Conservation (phyloP, 140 eudicot species). For the Anethum foeniculum region DNA sequence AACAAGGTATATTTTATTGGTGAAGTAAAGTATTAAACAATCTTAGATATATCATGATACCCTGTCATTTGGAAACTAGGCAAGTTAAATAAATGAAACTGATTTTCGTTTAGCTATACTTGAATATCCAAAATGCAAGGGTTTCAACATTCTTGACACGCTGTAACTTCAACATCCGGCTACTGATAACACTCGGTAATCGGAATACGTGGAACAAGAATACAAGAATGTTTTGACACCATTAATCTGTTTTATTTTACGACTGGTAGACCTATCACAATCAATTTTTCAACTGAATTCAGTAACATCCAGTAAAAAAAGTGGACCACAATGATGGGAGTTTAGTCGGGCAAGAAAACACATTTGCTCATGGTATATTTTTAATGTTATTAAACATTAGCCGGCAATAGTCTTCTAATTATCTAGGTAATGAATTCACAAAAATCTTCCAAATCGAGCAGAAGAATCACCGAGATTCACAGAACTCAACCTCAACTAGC, state of each 20-base stretch:
- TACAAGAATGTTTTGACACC: not conserved
- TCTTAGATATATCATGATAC: not conserved
- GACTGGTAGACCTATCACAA: not conserved
- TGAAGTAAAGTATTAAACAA: no score
- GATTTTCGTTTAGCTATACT: not conserved
- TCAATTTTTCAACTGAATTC: not conserved
- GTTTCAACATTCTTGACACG: not conserved
- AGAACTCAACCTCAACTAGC: constrained; percentile 29
- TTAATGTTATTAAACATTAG: not conserved
- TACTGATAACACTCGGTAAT: not conserved
- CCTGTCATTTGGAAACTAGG: not conserved
- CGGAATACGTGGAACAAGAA: not conserved
- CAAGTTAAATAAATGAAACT: not conserved
- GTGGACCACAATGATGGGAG: not conserved
- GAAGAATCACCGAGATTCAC: not conserved
- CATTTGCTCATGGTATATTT: not conserved
- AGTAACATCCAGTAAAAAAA: not conserved
- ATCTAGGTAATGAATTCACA: not conserved
- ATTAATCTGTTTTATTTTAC: not conserved
- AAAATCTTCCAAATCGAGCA: not conserved
- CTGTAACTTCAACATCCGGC: not conserved
- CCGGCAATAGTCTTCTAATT: not conserved
- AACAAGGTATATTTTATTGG: not conserved
- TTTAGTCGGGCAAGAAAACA: not conserved
- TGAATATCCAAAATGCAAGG: not conserved